Evolutionary conservation across 345 rosid genomes (phyloP), one percentile per base, ranked within the genome.

Genomic region (Microthlaspi erraticum): DNA sequence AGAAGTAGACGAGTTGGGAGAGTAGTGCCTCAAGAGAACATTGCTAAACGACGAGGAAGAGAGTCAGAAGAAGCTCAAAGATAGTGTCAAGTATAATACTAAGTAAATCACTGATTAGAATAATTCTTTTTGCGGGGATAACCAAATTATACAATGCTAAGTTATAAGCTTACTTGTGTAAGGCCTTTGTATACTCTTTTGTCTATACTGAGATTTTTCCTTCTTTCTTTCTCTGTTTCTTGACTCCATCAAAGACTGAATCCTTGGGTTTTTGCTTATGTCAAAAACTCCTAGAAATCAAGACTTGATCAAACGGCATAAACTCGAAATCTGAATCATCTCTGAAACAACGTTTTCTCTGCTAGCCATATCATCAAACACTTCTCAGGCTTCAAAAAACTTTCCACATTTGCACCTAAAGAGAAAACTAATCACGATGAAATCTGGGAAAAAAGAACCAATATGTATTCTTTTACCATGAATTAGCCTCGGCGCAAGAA

Each of bases 1-100:
- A 93, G 69, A 73, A 83, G 61, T 36, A 83, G 92, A 78, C 78
- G 87, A 73, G 68, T 88, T 0, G 93, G 91, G 20, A 81, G 85
- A 77, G 84, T 85, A 19, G 72, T 66, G 3, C 48, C 79, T 2
- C 68, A 83, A 19, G 84, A 84, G 16, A 61, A 58, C 51, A 70
- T 45, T 60, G 72, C 54, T 56, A 85, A 82, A 64, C 78, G 85
- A 46, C 77, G 83, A 2, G 86, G 82, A 80, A 83, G 93, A 72
- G 94, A 86, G 23, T 84, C 83, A 1, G 87, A 86, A 8, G 87
- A 86, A 65, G 53, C 76, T 74, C 60, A 60, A 26, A 70, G 77
- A 18, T 80, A 70, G 74, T 26, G 48, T 18, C 5, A 41, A 32
- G 16, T 8, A 43, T 5, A 26, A 3, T 26, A n/a, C n/a, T 19